Evolutionary conservation across 306 rosid species (phyloP).

Genomic region (Quillaja saponaria): DNA sequence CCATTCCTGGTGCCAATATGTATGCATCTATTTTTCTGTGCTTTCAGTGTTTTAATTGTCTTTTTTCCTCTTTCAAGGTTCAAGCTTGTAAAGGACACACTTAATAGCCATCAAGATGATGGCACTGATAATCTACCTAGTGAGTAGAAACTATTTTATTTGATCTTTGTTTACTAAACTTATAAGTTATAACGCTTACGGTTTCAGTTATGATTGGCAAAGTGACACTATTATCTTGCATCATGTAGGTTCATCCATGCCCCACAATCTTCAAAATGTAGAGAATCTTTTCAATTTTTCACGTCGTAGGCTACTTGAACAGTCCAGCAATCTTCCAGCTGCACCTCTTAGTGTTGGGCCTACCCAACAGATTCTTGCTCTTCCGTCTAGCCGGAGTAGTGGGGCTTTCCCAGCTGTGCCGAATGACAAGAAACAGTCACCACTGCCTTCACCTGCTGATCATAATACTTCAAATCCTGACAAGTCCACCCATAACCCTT

Average conservation of each 20-base stretch:
- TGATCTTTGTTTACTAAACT: slow-evolving; percentile 1
- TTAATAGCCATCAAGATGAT: slow-evolving; percentile 30
- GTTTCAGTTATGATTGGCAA: background rate
- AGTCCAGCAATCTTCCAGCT: slow-evolving; percentile 72
- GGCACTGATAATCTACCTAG: slow-evolving; percentile 43
- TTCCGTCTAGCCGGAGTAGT: slow-evolving; percentile 59
- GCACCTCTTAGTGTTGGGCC: slow-evolving; percentile 43
- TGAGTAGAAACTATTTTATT: slow-evolving; percentile 43
- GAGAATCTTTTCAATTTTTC: slow-evolving; percentile 29
- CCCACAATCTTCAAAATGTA: slow-evolving; percentile 26
- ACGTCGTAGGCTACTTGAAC: slow-evolving; percentile 70
- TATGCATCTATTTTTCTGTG: slow-evolving; percentile 4
- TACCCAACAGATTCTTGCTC: slow-evolving; percentile 40
- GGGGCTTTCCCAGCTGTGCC: slow-evolving; percentile 76
- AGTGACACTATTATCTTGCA: slow-evolving; percentile 23
- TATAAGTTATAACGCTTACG: background rate
- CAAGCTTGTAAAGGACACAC: slow-evolving; percentile 39
- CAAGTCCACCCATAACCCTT: slow-evolving; percentile 20
- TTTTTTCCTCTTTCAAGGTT: slow-evolving; percentile 44
- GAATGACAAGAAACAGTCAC: slow-evolving; percentile 33
- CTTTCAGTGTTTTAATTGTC: slow-evolving; percentile 27
- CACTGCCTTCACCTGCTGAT: slow-evolving; percentile 24
- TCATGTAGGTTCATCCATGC: slow-evolving; percentile 45
- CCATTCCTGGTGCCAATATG: slow-evolving; percentile 16
- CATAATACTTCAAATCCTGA: slow-evolving; percentile 16